A percentile compares a stretch with the other conserved stretches of the same genome.
phyloP scores from a whole-genome alignment of 2,329 filamentous ascomycete genomes.

The Fusarium succisae region DNA sequence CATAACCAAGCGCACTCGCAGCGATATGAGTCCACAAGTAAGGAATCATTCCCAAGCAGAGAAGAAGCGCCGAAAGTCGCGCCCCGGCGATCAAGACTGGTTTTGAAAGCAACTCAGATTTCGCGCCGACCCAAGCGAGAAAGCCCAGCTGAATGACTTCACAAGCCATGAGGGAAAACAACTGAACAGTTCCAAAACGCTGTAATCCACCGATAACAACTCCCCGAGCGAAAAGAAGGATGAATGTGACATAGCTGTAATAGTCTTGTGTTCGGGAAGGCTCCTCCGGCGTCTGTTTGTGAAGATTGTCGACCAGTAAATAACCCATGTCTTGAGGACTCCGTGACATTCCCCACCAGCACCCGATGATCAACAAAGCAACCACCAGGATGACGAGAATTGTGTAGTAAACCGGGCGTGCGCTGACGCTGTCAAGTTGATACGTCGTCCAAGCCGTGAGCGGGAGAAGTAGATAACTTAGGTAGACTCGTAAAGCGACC shows the following conservation, averaged over 20 bases:
- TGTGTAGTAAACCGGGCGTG: constrained; percentile 39
- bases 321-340: constrained; percentile 42
- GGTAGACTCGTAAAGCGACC: constrained; percentile 72
- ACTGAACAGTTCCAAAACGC: constrained; percentile 12
- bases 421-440: constrained; percentile 59
- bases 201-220: constrained; percentile 29
- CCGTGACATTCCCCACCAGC: constrained; percentile 43
- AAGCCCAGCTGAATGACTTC: constrained; percentile 28
- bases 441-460: constrained; percentile 77
- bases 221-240: constrained; percentile 25
- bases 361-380: constrained; percentile 32
- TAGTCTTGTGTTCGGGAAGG: constrained; percentile 58
- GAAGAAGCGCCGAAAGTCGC: constrained; percentile 28
- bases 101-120: constrained; percentile 46
- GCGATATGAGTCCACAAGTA: constrained; percentile 69
- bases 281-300: constrained; percentile 66
- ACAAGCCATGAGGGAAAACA: constrained; percentile 22
- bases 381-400: constrained; percentile 47
- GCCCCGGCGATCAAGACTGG: not conserved
- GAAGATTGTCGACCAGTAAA: constrained; percentile 61
- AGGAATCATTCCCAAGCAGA: constrained; percentile 59
- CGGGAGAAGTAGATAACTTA: constrained; percentile 80
- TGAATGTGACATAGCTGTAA: constrained; percentile 44
- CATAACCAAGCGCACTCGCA: constrained; percentile 76
- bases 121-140: constrained; percentile 67